Evolutionary conservation across 2,329 filamentous ascomycete species (phyloP).

Genomic region (Claviceps arundinis): DNA sequence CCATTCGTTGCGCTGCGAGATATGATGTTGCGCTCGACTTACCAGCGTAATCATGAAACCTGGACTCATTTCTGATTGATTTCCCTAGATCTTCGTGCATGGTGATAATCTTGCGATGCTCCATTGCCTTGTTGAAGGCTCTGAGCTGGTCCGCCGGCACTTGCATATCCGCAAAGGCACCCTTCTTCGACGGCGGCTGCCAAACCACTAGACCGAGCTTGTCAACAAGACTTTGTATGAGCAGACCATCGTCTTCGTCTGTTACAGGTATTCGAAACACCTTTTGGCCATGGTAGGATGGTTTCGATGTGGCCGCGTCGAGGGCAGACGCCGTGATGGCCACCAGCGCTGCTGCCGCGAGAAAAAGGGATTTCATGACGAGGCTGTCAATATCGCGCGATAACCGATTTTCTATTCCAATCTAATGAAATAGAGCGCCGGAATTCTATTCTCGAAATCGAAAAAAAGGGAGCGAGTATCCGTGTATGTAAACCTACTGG

Average conservation of each 20-base stretch:
- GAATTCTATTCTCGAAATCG: no score
- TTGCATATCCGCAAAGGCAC: slow-evolving; percentile 26
- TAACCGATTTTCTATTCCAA: no score
- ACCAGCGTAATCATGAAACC: slow-evolving; percentile 17
- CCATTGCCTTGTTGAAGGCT: slow-evolving; percentile 19
- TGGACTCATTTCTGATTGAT: slow-evolving; percentile 22
- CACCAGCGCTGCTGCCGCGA: not conserved
- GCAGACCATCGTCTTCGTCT: slow-evolving; percentile 16
- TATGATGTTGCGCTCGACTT: not conserved
- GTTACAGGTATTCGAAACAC: slow-evolving; percentile 26
- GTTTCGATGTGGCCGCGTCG: not conserved
- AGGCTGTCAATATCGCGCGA: no score
- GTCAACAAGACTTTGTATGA: slow-evolving; percentile 20
- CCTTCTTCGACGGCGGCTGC: slow-evolving; percentile 20
- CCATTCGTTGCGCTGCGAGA: not conserved
- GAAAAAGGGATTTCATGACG: not conserved
- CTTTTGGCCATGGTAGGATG: slow-evolving; percentile 29
- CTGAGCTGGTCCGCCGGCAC: slow-evolving; percentile 22
- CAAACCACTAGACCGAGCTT: slow-evolving; percentile 23
- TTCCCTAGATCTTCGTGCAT: slow-evolving; percentile 28
- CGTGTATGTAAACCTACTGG: no score
- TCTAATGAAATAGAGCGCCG: no score
- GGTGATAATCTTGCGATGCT: slow-evolving; percentile 18
- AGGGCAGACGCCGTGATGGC: not conserved
- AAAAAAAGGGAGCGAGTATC: no score